Base-by-base conservation (phyloP, 2,329 filamentous ascomycete species). In the Fusarium veterinarium region DNA sequence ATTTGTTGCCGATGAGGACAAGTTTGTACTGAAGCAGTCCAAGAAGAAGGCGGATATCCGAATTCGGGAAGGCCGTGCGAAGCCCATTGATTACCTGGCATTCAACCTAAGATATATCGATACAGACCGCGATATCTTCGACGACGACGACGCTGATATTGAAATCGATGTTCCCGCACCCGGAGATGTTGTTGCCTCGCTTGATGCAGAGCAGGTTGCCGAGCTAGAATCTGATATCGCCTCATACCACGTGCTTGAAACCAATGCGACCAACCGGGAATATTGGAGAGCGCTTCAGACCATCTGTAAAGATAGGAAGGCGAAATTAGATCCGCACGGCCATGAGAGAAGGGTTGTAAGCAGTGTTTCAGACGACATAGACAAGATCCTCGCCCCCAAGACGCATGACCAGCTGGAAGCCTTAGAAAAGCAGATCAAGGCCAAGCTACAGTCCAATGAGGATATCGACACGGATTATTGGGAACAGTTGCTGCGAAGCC, bases 31-130 rank as follows among this genome's bases (percentile, higher is more conserved):
- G 78, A 95, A 95, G 82, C 96, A 99, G 83, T 93, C 95, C 51
- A 99, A 98, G 87, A 98, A 97, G 86, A 98, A 98, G 86, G 95
- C 96, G 45, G 93, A 95, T 73, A 97, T 99, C 75, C 92, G 96
- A 44, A 95, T 98, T 49, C 93, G 95, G 76, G 95, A 97, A 81
- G 93, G 93, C 16, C 91, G 97, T 75, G 95, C 95, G 62, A 95
- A 94, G 79, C 93, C 95, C 14, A 95, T 98, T 78, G 96, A 99
- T 84, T 95, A 93, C 87, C 89, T 99, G 49, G 94, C 95, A 2
- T 96, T 98, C 78, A 97, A 93, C 68, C 85, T 99, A 71, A 91
- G 94, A 74, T 93, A 95, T 71, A 91, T 98, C 73, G 96, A 99
- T 80, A 88, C 91, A 35, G 93, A 95, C 53, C 91, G 92, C 76